Percentiles rank a stretch among this genome's conserved stretches.
Evolutionary conservation across 1,284 basidiomycete species (phyloP).

Genomic region (Heliocybe sulcata): DNA sequence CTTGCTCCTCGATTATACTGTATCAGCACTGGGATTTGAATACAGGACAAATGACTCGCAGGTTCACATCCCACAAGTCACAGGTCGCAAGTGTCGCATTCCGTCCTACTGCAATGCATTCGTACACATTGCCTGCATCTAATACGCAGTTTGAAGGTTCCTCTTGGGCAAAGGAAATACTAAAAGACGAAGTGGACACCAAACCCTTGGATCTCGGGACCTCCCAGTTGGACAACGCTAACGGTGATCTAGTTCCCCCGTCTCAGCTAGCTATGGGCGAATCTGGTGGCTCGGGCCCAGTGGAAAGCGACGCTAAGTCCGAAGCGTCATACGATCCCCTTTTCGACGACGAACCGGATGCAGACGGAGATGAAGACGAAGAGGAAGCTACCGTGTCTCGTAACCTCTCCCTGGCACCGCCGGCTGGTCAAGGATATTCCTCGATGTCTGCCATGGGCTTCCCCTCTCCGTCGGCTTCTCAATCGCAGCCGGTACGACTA

Average conservation of each 20-base stretch:
- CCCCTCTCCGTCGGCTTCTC: neutral
- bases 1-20: slow-evolving; percentile 7
- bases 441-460: neutral
- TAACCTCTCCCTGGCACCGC: neutral
- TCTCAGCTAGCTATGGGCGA: slow-evolving; percentile 25
- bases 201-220: neutral
- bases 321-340: slow-evolving; percentile 75
- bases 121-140: neutral
- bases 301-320: slow-evolving; percentile 49
- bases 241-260: neutral
- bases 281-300: neutral
- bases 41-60: slow-evolving; percentile 76
- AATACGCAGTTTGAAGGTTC: neutral
- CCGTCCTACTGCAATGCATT: slow-evolving; percentile 48
- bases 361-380: slow-evolving; percentile 31
- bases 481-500: slow-evolving; percentile 1
- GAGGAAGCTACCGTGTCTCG: slow-evolving; percentile 4
- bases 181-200: neutral
- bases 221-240: neutral
- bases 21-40: slow-evolving; percentile 96
- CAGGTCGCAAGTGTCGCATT: slow-evolving; percentile 83
- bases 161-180: neutral
- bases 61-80: slow-evolving; percentile 78
- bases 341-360: slow-evolving; percentile 71
- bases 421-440: neutral